A percentile compares a stretch with the other conserved stretches of the same genome.
Evolutionary conservation across 2,329 filamentous ascomycete genomes (phyloP).

Genomic region (Epichloe festucae): DNA sequence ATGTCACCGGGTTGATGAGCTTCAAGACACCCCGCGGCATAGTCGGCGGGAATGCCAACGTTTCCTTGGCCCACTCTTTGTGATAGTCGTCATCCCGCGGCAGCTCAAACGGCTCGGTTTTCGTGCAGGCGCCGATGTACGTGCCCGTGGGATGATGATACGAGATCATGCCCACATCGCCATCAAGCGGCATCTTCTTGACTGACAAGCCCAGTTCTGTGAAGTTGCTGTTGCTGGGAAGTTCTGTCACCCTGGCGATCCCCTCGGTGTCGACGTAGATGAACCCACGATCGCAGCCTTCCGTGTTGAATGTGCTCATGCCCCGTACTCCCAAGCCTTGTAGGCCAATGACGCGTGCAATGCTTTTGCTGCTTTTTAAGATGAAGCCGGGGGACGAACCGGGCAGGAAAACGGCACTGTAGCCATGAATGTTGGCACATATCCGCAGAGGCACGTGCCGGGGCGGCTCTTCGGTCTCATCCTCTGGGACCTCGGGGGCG

Average conservation of each 20-base stretch:
- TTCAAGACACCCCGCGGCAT: constrained; percentile 62
- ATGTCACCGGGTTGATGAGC: constrained; percentile 64
- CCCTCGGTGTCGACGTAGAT: constrained; percentile 65
- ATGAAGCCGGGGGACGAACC: constrained; percentile 68
- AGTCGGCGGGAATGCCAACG: constrained; percentile 49
- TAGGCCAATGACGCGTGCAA: constrained; percentile 62
- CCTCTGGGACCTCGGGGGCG: constrained; percentile 33
- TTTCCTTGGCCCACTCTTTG: constrained; percentile 66
- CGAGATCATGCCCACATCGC: constrained; percentile 59
- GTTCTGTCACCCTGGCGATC: constrained; percentile 58
- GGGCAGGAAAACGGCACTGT: constrained; percentile 70
- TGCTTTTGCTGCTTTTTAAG: constrained; percentile 65
- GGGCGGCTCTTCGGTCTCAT: constrained; percentile 33
- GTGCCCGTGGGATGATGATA: constrained; percentile 65
- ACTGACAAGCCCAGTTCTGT: constrained; percentile 65
- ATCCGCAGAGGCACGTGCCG: constrained; percentile 41
- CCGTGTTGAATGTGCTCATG: constrained; percentile 64
- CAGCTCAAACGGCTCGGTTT: constrained; percentile 60
- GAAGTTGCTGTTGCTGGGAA: constrained; percentile 55
- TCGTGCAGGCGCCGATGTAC: constrained; percentile 65
- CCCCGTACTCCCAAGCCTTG: constrained; percentile 55
- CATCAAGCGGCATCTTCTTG: constrained; percentile 54
- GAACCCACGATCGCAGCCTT: constrained; percentile 68
- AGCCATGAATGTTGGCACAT: constrained; percentile 57
- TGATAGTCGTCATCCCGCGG: constrained; percentile 79